Evolutionary conservation across 75 land plant species (phyloP), one percentile per base, ranked within the genome.

Genomic region (Picea glauca): DNA sequence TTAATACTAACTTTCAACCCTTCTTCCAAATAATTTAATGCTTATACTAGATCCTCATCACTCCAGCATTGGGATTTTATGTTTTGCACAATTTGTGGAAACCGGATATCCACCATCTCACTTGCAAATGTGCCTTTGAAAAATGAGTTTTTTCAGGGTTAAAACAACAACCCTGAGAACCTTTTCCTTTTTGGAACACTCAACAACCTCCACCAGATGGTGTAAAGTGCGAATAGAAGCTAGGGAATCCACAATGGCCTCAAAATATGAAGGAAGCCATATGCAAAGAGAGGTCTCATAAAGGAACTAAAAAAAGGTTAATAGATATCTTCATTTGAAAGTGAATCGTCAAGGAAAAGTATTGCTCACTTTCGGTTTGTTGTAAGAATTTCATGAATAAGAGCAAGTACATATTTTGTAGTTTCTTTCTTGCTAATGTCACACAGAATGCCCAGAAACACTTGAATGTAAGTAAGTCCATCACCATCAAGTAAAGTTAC

Each of bases 351-450:
- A 85, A 94, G 93, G 76, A 96, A 96, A 6, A 96, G 78, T 84
- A 86, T 87, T 18, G 94, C 99, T 78, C 93, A 85, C 79, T 90
- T 96, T 21, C 94, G 93, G 58, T 96, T 92, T 54, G 90, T 96
- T 93, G 94, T 87, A 58, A 96, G 93, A 87, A 96, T 89, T 78
- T 96, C 99, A 82, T 96, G 97, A 80, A 96, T 89, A 50, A 96
- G 79, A 32, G 99, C 97, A 59, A 96, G 86, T 57, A 91, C 85
- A 84, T 96, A 96, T 76, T 94, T 95, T n/a, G 92, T 87, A 15
- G 97, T 96, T 79, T 96, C 99, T 79, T 92, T 95, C 81, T 94
- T 96, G 54, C 79, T 80, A 60, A 96, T 91, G 70, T 92, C 92
- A 58, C 90, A 89, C 2, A 96, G 85, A 62, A 96, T 88, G 26